These are phyloP conservation scores for Gymnopus androsaceus DNA, from an alignment of 1,284 basidiomycete species.

Conservation along the genomic window DNA sequence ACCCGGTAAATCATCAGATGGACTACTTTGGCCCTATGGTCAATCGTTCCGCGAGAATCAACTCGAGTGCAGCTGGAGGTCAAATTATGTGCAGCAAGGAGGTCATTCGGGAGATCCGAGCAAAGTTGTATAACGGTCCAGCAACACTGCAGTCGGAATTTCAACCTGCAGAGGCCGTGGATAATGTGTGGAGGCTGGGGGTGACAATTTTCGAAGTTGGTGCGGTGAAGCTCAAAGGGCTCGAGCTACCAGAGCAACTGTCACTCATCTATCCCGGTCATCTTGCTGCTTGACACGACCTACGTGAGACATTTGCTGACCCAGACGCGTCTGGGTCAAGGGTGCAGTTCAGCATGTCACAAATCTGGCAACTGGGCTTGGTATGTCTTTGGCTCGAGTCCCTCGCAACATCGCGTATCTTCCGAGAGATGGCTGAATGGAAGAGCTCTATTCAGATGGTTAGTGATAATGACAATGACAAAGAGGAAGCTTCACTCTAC, in stretches of 20 bases:
- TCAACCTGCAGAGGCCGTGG: constrained; percentile 61
- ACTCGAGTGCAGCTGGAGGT: constrained; percentile 84
- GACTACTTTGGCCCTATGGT: constrained; percentile 96
- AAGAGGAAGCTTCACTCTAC: constrained; percentile 36
- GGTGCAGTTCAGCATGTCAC: constrained; percentile 73
- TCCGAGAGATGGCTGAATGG: constrained; percentile 49
- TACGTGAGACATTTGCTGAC: constrained; percentile 51
- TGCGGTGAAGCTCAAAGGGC: constrained; percentile 91
- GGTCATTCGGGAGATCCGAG: constrained; percentile 83
- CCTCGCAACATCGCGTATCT: constrained; percentile 67
- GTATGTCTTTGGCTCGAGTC: constrained; percentile 86
- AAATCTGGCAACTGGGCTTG: constrained; percentile 77
- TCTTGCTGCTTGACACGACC: constrained; percentile 73
- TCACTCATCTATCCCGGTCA: constrained; percentile 83
- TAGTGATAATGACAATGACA: constrained; percentile 34
- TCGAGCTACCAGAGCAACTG: constrained; percentile 88
- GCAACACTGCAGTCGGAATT: constrained; percentile 58
- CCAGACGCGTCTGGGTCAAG: constrained; percentile 52
- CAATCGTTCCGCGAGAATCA: constrained; percentile 89
- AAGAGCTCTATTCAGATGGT: constrained; percentile 50
- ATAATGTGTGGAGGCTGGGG: constrained; percentile 76
- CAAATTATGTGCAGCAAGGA: constrained; percentile 95
- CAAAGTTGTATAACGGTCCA: constrained; percentile 56
- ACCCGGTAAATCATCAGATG: constrained; percentile 95
- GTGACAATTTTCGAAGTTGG: constrained; percentile 80